phyloP scores from a whole-genome alignment of 2,329 filamentous ascomycete genomes.

The Alternaria consortialis region DNA sequence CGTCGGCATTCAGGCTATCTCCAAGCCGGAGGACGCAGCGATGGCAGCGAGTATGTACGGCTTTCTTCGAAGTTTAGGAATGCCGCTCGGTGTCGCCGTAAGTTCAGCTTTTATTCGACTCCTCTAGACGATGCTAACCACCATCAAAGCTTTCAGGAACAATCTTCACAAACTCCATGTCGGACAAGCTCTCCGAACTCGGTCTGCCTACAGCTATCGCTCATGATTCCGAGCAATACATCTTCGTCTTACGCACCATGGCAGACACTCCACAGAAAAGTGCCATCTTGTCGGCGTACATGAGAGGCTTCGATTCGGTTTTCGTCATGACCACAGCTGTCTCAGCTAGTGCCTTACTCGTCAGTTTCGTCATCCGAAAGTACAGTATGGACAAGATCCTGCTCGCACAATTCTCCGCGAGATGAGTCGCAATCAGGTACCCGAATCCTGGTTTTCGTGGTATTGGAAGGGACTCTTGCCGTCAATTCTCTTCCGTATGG shows the following conservation, averaged over 20 bases:
- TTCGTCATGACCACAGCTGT: slow-evolving; percentile 36
- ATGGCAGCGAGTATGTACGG: slow-evolving; percentile 52
- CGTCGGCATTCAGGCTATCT: slow-evolving; percentile 52
- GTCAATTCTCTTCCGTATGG: too few relatives aligned
- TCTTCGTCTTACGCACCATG: slow-evolving; percentile 35
- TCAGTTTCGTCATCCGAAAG: slow-evolving; percentile 39
- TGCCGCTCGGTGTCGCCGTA: slow-evolving; percentile 56
- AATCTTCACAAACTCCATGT: slow-evolving; percentile 55
- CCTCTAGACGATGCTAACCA: slow-evolving; percentile 3
- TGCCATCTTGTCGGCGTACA: slow-evolving; percentile 35
- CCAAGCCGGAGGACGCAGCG: slow-evolving; percentile 41
- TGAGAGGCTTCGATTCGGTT: slow-evolving; percentile 36
- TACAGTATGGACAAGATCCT: slow-evolving; percentile 45
- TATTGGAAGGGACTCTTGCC: too few relatives aligned
- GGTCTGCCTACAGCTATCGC: slow-evolving; percentile 35
- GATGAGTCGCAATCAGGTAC: slow-evolving; percentile 5
- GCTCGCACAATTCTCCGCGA: slow-evolving; percentile 31
- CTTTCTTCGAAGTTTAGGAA: slow-evolving; percentile 54
- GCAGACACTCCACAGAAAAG: slow-evolving; percentile 19
- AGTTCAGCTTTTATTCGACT: background rate
- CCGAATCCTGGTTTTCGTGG: background rate
- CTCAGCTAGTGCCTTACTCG: slow-evolving; percentile 33
- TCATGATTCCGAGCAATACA: slow-evolving; percentile 40
- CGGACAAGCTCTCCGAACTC: slow-evolving; percentile 31
- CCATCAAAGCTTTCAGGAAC: slow-evolving; percentile 34